Base-by-base conservation (phyloP, 257 asterid species). In the Lycium barbarum region DNA sequence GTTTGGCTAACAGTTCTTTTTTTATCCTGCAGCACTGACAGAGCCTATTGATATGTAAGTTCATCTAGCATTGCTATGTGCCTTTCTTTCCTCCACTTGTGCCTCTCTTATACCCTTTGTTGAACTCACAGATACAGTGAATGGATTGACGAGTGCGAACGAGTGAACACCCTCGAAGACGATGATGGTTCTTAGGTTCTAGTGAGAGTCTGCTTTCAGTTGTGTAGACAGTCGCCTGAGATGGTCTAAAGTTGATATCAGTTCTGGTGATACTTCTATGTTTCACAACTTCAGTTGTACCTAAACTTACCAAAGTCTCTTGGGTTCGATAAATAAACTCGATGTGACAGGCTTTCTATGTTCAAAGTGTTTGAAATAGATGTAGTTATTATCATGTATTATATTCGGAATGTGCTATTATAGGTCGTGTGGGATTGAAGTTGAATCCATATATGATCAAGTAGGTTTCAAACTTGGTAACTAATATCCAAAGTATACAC, bases 71-170 rank as follows among this genome's bases (percentile, higher is more conserved):
- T 35, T 61, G 72, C 45, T 61, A 12, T 47, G 59, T 47, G 58
- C 13, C 36, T 26, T 63, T 35, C 10, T 11, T 14, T 17, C 38
- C 49, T 59, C 17, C 38, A 68, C 26, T 78, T n/a, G 11, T 26
- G 14, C 38, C 13, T 17, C 47, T 65, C 1, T 70, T 79, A 43
- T 61, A 33, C 18, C 36, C 54, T 76, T n/a, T 45, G 35, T 83
- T 10, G 45, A 67, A 61, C 72, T 61, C 57, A 79, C 93, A 93
- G 97, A 86, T 96, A 96, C 79, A 91, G 98, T 71, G 99, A 96
- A 85, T 96, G 99, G 99, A 96, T 96, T 54, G 99, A 96, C 20
- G 99, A 96, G 88, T 96, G 99, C 12, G 99, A 96, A 79, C 95
- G 96, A 0, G 98, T 93, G 85, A 96, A 95, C 85, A 91, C 86